These are phyloP conservation scores for Penicillium mononematosum DNA, from an alignment of 495 filamentous ascomycete genomes.

Conservation along the genomic window DNA sequence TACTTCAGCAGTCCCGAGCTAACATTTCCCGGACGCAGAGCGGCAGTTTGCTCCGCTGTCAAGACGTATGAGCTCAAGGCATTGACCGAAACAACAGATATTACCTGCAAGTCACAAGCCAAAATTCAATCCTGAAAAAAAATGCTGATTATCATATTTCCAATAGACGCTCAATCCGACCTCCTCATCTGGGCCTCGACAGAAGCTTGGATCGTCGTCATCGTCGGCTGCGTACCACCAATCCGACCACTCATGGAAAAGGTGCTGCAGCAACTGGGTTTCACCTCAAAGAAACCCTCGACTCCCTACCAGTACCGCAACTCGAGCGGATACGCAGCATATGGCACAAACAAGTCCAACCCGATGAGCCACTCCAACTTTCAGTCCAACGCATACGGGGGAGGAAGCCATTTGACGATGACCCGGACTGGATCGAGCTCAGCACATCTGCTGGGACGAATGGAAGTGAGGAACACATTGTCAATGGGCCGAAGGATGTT, in stretches of 20 bases:
- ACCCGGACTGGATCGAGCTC: slow-evolving; percentile 8
- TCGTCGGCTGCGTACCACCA: slow-evolving; percentile 30
- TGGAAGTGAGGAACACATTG: slow-evolving; percentile 11
- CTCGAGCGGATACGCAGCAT: slow-evolving; percentile 3
- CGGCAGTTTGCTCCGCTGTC: slow-evolving; percentile 24
- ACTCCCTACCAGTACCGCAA: slow-evolving; percentile 2
- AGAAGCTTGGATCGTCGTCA: slow-evolving; percentile 30
- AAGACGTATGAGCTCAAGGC: slow-evolving; percentile 27
- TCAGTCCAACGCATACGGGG: slow-evolving; percentile 6
- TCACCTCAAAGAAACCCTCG: slow-evolving; percentile 17
- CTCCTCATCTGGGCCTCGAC: slow-evolving; percentile 32
- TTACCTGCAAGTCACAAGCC: slow-evolving; percentile 13
- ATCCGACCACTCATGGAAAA: slow-evolving; percentile 26
- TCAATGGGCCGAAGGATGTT: not conserved
- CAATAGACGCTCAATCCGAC: slow-evolving; percentile 18
- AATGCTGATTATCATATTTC: not conserved
- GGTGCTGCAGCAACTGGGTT: slow-evolving; percentile 14
- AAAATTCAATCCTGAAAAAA: not conserved
- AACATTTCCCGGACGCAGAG: slow-evolving; percentile 10
- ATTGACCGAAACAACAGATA: slow-evolving; percentile 21
- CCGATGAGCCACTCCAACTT: slow-evolving; percentile 1
- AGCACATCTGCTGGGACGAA: not conserved
- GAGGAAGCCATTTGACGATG: not conserved
- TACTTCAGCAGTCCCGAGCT: not conserved
- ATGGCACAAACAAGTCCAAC: slow-evolving; percentile 10